phyloP scores from a whole-genome alignment of 176 grass and related monocot genomes.

The Calamus simplicifolius region DNA sequence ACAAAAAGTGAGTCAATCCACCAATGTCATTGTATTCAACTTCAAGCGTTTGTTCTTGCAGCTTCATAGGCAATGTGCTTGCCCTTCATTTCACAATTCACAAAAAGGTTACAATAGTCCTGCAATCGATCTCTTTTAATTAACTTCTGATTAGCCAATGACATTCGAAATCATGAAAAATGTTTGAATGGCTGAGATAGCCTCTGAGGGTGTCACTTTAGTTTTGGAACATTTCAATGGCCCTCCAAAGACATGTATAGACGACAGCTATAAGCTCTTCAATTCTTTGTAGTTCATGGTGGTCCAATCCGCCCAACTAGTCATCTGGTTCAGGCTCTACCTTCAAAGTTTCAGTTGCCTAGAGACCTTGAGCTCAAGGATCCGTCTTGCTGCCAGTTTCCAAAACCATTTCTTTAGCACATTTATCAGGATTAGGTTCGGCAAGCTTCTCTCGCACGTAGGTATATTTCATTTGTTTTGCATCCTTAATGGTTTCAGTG shows the following conservation, averaged over 20 bases:
- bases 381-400: slow-evolving; percentile 19
- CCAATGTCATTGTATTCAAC: too few species aligned
- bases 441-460: slow-evolving; percentile 4
- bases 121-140: too few species aligned
- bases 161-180: slow-evolving; percentile 44
- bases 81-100: too few species aligned
- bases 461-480: neutral
- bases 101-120: too few species aligned
- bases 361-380: neutral
- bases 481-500: slow-evolving; percentile 22
- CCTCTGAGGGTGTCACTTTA: slow-evolving; percentile 51
- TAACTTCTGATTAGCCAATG: too few species aligned
- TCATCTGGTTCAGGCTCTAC: slow-evolving; percentile 46
- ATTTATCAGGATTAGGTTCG: slow-evolving; percentile 41
- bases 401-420: slow-evolving; percentile 2
- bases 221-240: slow-evolving; percentile 50
- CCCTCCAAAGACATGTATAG: slow-evolving; percentile 52
- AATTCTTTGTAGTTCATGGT: slow-evolving; percentile 52
- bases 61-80: too few species aligned
- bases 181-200: slow-evolving; percentile 58
- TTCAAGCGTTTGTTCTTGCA: too few species aligned
- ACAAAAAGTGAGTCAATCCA: too few species aligned
- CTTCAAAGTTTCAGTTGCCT: slow-evolving; percentile 8
- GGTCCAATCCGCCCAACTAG: slow-evolving; percentile 25
- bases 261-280: slow-evolving; percentile 51